Conservation (phyloP, 148 eudicot genomes). For the Oxyria digyna region DNA sequence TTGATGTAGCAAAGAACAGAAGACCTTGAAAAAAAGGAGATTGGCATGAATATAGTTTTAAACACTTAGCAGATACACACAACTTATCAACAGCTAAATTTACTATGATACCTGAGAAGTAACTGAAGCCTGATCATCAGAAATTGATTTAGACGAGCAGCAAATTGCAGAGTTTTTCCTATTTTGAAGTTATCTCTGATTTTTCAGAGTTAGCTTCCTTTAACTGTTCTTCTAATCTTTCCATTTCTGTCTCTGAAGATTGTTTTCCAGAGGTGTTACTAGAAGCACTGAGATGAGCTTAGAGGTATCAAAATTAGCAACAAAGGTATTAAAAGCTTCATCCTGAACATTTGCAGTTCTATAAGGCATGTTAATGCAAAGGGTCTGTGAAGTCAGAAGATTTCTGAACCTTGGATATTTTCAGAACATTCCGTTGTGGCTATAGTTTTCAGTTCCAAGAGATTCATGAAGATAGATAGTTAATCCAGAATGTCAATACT, state of each 20-base stretch:
- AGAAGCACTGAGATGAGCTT: constrained; percentile 33
- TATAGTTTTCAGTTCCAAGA: neutral
- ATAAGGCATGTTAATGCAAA: constrained; percentile 8
- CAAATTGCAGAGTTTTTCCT: constrained; percentile 90
- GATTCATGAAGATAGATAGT: neutral
- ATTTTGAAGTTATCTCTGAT: constrained; percentile 66
- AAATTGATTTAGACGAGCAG: constrained; percentile 78
- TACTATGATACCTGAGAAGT: constrained; percentile 36
- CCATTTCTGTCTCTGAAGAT: constrained; percentile 46
- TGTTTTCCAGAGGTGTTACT: constrained; percentile 23
- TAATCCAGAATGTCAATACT: neutral
- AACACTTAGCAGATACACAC: neutral
- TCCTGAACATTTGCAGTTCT: constrained; percentile 28
- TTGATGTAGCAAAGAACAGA: neutral
- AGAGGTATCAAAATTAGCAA: constrained; percentile 57
- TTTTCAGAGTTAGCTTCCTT: constrained; percentile 61
- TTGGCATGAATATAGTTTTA: neutral
- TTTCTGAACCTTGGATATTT: too few relatives aligned
- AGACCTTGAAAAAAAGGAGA: neutral
- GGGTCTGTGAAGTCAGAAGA: too few relatives aligned
- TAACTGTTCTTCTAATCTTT: constrained; percentile 59
- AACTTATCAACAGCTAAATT: neutral
- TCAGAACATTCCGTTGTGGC: neutral
- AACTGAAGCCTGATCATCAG: constrained; percentile 59
- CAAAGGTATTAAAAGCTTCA: constrained; percentile 61